phyloP scores from a whole-genome alignment of 441 rosid species.

The Brassica balearica region DNA sequence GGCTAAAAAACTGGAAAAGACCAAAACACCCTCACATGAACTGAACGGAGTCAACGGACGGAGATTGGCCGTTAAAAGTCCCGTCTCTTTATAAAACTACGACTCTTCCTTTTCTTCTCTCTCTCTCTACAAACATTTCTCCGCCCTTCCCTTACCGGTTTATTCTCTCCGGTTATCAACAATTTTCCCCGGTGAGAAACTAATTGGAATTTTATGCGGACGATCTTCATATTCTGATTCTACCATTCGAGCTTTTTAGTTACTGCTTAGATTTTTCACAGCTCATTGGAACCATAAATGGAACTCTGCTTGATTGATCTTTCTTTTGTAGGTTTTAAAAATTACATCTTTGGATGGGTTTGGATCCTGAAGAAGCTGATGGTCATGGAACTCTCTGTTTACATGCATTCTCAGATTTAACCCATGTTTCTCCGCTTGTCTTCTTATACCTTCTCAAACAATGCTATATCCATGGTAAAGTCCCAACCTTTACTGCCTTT shows the following conservation, averaged over 20 bases:
- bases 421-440: constrained; percentile 37
- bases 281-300: neutral
- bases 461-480: constrained; percentile 78
- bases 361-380: constrained; percentile 47
- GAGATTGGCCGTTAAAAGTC: too few relatives aligned
- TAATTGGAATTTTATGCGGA: neutral
- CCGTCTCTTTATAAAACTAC: too few relatives aligned
- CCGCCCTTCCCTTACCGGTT: neutral
- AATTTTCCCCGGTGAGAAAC: neutral
- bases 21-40: too few relatives aligned
- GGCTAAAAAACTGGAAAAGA: too few relatives aligned
- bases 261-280: neutral
- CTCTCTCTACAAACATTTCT: neutral
- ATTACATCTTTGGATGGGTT: constrained; percentile 48
- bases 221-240: neutral
- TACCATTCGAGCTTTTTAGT: neutral
- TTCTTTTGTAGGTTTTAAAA: constrained; percentile 16
- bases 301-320: neutral
- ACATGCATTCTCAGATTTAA: constrained; percentile 77
- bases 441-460: constrained; percentile 88
- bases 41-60: too few relatives aligned
- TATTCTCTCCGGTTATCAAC: neutral
- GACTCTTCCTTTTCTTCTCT: neutral
- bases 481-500: constrained; percentile 20
- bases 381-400: constrained; percentile 45